Percentiles rank a stretch among this genome's conserved stretches.
phyloP scores from a whole-genome alignment of 2,329 filamentous ascomycete genomes.

The Pseudopithomyces maydicus region DNA sequence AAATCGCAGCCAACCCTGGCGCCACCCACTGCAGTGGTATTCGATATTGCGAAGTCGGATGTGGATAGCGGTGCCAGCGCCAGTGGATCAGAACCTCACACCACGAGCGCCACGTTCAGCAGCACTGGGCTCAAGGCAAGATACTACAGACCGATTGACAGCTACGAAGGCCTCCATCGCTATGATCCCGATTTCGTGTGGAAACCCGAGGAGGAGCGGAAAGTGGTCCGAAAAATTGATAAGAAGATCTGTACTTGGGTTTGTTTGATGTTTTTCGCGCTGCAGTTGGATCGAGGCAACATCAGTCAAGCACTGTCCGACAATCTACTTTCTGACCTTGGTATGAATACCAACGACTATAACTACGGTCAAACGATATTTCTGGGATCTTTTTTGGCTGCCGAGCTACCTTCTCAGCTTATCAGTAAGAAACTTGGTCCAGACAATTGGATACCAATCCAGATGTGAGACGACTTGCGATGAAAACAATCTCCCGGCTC shows the following conservation, averaged over 20 bases:
- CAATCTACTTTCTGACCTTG: constrained; percentile 40
- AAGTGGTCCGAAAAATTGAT: constrained; percentile 60
- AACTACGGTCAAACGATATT: constrained; percentile 61
- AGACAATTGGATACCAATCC: constrained; percentile 50
- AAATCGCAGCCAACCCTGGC: constrained; percentile 3
- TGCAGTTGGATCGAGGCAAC: constrained; percentile 58
- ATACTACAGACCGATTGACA: constrained; percentile 57
- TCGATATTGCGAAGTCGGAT: constrained; percentile 25
- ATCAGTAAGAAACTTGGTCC: constrained; percentile 54
- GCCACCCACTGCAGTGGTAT: constrained; percentile 10
- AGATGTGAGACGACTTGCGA: constrained; percentile 19
- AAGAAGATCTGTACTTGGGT: constrained; percentile 57
- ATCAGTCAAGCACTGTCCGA: constrained; percentile 46
- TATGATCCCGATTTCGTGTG: constrained; percentile 64
- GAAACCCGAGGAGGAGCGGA: constrained; percentile 62
- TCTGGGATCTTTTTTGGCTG: constrained; percentile 77
- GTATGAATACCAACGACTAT: constrained; percentile 45
- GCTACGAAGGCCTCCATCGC: constrained; percentile 64
- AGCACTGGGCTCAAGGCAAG: constrained; percentile 38
- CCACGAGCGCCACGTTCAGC: constrained; percentile 40
- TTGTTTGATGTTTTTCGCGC: constrained; percentile 60
- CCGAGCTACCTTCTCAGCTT: constrained; percentile 54
- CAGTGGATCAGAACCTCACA: constrained; percentile 20
- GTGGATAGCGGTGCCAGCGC: constrained; percentile 22
- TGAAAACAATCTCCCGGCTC: background rate